Evolutionary conservation across 441 rosid species (phyloP).

Genomic region (Manihot esculenta): DNA sequence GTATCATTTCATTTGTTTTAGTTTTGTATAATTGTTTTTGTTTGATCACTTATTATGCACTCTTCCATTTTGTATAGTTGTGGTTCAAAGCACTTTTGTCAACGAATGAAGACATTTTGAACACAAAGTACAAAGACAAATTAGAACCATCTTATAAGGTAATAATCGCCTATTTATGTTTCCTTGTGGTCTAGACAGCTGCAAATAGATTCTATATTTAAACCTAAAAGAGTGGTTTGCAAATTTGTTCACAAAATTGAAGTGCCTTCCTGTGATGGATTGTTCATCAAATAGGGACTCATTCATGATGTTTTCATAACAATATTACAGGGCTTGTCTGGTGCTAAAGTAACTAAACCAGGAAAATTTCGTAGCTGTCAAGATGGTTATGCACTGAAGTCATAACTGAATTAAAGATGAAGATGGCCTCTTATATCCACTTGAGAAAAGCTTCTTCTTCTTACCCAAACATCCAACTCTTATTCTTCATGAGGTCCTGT

Average conservation of each 20-base stretch:
- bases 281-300: constrained; percentile 62
- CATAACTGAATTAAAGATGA: constrained; percentile 96
- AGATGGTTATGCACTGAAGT: constrained; percentile 98
- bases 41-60: constrained; percentile 5
- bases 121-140: constrained; percentile 86
- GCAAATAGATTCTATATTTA: not conserved
- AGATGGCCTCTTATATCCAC: constrained; percentile 95
- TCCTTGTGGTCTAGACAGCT: not conserved
- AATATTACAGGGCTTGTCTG: constrained; percentile 78
- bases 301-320: constrained; percentile 92
- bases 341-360: constrained; percentile 95
- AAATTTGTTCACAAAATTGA: constrained; percentile 4
- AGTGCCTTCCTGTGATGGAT: not conserved
- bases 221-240: constrained; percentile 6
- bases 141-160: constrained; percentile 83
- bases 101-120: constrained; percentile 72
- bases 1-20: constrained; percentile 36
- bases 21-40: not conserved
- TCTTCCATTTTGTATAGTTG: constrained; percentile 45
- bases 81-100: constrained; percentile 55
- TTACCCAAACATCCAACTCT: constrained; percentile 97
- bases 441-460: constrained; percentile 97
- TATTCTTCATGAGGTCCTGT: constrained; percentile 78
- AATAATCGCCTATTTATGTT: constrained; percentile 14
- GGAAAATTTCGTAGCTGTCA: constrained; percentile 96